Evolutionary conservation across 179 eudicot species (phyloP), one percentile per base, ranked within the genome.

Genomic region (Spergularia azorica): DNA sequence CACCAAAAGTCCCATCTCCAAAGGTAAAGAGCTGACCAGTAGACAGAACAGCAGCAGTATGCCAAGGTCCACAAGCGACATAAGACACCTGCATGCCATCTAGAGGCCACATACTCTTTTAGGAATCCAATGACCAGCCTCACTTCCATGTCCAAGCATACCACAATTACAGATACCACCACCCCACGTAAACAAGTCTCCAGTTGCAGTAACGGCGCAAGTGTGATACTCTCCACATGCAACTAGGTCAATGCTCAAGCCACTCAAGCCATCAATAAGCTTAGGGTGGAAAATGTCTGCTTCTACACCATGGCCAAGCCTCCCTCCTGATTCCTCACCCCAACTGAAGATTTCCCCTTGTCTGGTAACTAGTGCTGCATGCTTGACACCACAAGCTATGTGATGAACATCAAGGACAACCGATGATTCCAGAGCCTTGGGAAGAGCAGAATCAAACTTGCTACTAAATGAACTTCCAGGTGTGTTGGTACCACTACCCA

Each of bases 1-100:
- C 98, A 59, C 98, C 98, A 74, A 95, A 95, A 76, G 92, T 91
- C 18, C 98, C 98, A 79, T 93, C 98, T 61, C 98, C 98, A 86
- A 95, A 95, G 17, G 98, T 93, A 79, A 90, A 91, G 76, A 95
- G 82, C 77, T 85, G 91, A 50, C 97, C 97, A 36, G 85, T 51
- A 36, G 97, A 91, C 50, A 97, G 84, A 69, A 95, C 73, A 14
- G 84, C 73, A 73, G 98, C 95, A 60, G 98, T 93, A 78, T 95
- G 98, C 97, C 97, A 95, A 67, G 97, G 95, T 77, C 98, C 98
- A 83, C 98, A 95, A 72, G 97, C 86, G 15, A 91, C 86, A 66
- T 51, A 80, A 0, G 89, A 78, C 18, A 95, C 93, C 18, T 83
- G 86, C 80, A 89, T 57, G 74, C 93, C 90, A 73, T 95, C 97